Percentiles rank a stretch among this genome's conserved stretches.
Conservation (phyloP, 306 rosid genomes). For the Castanospermum australe region DNA sequence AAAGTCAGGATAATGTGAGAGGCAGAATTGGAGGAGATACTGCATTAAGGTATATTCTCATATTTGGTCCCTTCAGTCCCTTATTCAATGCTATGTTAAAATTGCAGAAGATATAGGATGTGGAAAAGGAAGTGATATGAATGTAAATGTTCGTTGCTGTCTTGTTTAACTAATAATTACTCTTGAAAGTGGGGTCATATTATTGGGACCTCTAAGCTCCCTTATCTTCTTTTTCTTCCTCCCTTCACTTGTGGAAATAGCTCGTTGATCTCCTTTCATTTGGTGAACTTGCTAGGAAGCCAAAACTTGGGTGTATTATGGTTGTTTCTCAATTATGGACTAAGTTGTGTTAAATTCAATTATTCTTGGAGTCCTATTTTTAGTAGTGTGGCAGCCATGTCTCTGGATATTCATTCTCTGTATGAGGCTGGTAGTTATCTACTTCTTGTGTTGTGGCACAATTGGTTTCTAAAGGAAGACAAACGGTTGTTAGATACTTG, state of each 20-base stretch:
- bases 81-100: neutral
- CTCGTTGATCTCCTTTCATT: neutral
- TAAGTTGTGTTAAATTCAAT: too few relatives aligned
- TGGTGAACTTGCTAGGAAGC: too few relatives aligned
- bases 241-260: neutral
- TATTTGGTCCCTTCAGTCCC: neutral
- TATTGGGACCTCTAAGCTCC: neutral
- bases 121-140: neutral
- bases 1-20: constrained; percentile 94
- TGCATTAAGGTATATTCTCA: constrained; percentile 62
- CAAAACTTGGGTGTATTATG: too few relatives aligned
- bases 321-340: too few relatives aligned
- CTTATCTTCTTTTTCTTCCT: neutral
- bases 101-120: neutral
- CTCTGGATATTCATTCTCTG: too few relatives aligned
- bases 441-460: neutral
- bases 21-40: constrained; percentile 96
- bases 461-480: constrained; percentile 4
- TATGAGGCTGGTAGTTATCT: neutral
- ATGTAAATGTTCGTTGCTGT: neutral
- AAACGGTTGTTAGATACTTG: neutral
- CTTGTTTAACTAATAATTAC: neutral
- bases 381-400: too few relatives aligned
- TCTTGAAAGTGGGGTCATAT: neutral
- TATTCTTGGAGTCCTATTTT: too few relatives aligned